These are phyloP conservation scores for Trypanosoma scelopori DNA, from an alignment of 208 protist genomes.

Conservation along the genomic window DNA sequence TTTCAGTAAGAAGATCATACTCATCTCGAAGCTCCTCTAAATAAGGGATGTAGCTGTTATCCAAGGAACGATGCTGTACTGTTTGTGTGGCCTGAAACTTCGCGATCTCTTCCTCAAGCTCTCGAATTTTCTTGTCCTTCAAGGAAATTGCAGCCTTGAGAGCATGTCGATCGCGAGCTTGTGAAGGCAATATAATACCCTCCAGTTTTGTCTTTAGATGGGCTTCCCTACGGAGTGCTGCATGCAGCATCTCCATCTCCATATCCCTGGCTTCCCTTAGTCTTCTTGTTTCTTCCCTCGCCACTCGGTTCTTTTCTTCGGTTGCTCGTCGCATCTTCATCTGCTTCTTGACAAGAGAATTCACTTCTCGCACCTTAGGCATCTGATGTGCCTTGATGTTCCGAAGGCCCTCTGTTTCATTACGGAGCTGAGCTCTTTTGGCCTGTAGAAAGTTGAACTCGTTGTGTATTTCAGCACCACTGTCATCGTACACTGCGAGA, in stretches of 20 bases:
- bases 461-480: constrained; percentile 70
- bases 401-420: constrained; percentile 75
- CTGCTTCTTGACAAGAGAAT: constrained; percentile 43
- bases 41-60: constrained; percentile 24
- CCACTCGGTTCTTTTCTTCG: constrained; percentile 57
- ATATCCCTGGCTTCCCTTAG: constrained; percentile 66
- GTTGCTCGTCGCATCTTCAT: constrained; percentile 60
- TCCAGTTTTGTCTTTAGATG: constrained; percentile 50
- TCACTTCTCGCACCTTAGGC: constrained; percentile 63
- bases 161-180: constrained; percentile 33
- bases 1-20: constrained; percentile 71
- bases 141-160: constrained; percentile 44
- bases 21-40: constrained; percentile 66
- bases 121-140: constrained; percentile 44
- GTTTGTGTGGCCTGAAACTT: constrained; percentile 23
- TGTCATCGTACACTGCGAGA: constrained; percentile 55
- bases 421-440: constrained; percentile 58
- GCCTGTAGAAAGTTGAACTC: constrained; percentile 63
- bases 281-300: constrained; percentile 65
- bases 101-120: constrained; percentile 45
- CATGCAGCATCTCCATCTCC: constrained; percentile 33
- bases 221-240: constrained; percentile 39
- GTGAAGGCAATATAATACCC: constrained; percentile 21
- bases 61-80: constrained; percentile 10
- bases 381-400: constrained; percentile 81